These are phyloP conservation scores for Flaveria ramosissima DNA, from an alignment of 129 eudicot genomes.

Conservation along the genomic window DNA sequence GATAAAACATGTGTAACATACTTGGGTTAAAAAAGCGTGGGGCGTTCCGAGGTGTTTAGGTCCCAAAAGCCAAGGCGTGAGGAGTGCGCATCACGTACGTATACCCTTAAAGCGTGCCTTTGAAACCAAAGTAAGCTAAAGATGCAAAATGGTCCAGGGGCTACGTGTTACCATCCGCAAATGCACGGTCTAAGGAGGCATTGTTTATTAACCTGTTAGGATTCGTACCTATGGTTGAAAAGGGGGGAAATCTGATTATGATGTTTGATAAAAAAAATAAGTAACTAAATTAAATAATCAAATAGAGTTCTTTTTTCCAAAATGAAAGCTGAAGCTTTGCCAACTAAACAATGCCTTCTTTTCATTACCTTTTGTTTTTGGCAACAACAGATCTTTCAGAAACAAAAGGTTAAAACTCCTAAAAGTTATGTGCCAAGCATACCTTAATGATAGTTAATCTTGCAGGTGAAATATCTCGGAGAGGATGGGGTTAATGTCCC, in stretches of 20 bases:
- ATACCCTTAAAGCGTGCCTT: background rate
- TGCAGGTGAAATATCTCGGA: constrained; percentile 84
- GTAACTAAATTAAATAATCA: background rate
- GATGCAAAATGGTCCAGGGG: background rate
- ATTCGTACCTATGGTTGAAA: background rate
- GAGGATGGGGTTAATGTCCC: constrained; percentile 76
- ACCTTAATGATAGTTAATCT: constrained; percentile 21
- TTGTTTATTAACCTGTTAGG: background rate
- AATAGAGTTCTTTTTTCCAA: background rate
- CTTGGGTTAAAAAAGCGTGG: too few species aligned
- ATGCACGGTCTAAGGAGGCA: background rate
- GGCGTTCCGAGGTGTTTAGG: too few species aligned
- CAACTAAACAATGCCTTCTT: background rate
- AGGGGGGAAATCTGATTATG: background rate
- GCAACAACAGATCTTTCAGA: background rate
- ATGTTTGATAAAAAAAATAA: background rate
- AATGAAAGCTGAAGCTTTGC: background rate
- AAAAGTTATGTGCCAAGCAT: background rate
- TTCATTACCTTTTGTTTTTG: background rate
- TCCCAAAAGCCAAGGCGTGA: too few species aligned
- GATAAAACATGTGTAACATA: too few species aligned
- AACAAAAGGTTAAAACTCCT: background rate
- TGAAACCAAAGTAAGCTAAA: background rate
- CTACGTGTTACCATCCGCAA: background rate
- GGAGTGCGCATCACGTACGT: too few species aligned